Percentiles rank a stretch among this genome's conserved stretches.
phyloP scores from a whole-genome alignment of 2,329 filamentous ascomycete species.

The Fusarium sp. region DNA sequence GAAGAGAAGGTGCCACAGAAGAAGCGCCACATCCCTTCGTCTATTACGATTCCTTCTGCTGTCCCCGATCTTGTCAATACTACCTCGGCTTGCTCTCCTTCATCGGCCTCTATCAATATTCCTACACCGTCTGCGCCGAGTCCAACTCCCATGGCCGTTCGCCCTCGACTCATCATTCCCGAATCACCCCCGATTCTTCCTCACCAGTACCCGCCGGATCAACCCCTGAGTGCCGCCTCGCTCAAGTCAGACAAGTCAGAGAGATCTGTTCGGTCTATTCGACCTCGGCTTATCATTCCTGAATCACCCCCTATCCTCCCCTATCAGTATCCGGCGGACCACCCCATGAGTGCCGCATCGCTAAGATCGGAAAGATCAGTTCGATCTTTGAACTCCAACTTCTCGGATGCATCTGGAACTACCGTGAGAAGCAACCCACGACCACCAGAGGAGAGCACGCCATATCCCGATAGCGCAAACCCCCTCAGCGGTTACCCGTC shows the following conservation, averaged over 20 bases:
- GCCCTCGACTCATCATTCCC: constrained; percentile 44
- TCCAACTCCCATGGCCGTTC: constrained; percentile 44
- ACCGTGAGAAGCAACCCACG: constrained; percentile 34
- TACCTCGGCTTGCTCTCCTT: too few species aligned
- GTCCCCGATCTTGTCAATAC: too few species aligned
- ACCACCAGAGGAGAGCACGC: constrained; percentile 42
- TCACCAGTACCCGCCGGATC: background rate
- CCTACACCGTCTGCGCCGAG: constrained; percentile 49
- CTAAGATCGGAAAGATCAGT: constrained; percentile 35
- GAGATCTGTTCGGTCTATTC: too few species aligned
- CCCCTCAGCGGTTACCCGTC: constrained; percentile 38
- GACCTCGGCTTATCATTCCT: too few species aligned
- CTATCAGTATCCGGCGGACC: too few species aligned
- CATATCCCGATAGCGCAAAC: constrained; percentile 37
- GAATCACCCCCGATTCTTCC: background rate
- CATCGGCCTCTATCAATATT: constrained; percentile 12
- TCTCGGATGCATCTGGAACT: constrained; percentile 24
- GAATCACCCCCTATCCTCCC: too few species aligned
- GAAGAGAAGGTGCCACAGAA: background rate
- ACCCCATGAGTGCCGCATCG: too few species aligned
- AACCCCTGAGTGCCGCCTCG: background rate
- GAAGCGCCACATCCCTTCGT: background rate
- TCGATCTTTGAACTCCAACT: background rate
- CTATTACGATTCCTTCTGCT: constrained; percentile 7
- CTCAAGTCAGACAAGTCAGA: too few species aligned